Percentiles rank a stretch among this genome's conserved stretches.
Evolutionary conservation across 768 basidiomycete genomes (phyloP).

Genomic region (Kwoniella sp.): DNA sequence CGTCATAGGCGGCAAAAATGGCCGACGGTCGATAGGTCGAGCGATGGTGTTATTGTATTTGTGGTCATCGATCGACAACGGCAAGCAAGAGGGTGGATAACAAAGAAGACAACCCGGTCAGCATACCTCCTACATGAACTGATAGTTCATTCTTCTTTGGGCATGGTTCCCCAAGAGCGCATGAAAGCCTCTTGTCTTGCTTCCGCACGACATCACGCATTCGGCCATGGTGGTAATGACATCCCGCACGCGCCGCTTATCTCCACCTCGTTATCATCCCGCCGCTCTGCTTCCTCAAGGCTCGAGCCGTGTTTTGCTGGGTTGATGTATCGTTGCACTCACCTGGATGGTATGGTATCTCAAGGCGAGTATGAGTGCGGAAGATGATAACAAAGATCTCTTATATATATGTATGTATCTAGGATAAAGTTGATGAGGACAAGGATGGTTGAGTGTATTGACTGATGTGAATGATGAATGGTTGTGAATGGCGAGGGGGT

Average conservation of each 20-base stretch:
- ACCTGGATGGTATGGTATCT: background rate
- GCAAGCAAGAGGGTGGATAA: too few species aligned
- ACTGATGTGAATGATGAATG: background rate
- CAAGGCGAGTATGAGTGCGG: background rate
- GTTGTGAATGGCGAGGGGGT: background rate
- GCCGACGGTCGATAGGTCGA: too few species aligned
- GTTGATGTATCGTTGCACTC: background rate
- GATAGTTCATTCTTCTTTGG: too few species aligned
- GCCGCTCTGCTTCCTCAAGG: background rate
- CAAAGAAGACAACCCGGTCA: too few species aligned
- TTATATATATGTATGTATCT: background rate
- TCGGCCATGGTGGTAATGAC: background rate
- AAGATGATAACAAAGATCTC: background rate
- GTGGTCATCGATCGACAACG: too few species aligned
- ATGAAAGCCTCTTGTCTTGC: too few species aligned
- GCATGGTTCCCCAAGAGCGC: too few species aligned
- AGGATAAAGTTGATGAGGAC: background rate
- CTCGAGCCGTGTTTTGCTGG: background rate
- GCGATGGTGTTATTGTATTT: too few species aligned
- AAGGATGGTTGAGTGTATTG: background rate
- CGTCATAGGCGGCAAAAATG: background rate
- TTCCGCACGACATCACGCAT: too few species aligned
- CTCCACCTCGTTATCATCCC: background rate
- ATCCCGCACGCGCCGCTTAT: conserved; percentile 13
- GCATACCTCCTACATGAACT: too few species aligned